Evolutionary conservation across 345 rosid genomes (phyloP), one percentile per base, ranked within the genome.

Genomic region (Mallotus nudiflorus): DNA sequence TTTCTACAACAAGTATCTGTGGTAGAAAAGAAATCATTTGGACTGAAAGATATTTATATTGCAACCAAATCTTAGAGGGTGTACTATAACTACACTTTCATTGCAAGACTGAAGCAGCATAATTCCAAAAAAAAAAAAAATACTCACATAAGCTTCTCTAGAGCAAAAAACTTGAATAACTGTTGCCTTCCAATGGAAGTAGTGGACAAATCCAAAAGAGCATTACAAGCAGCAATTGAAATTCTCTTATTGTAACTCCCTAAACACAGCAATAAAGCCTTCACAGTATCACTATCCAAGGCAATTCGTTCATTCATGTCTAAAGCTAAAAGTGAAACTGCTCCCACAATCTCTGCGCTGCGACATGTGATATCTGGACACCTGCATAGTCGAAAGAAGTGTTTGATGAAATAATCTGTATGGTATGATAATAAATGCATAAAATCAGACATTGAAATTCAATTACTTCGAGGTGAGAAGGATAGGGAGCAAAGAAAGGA

Each of bases 151-250:
- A 85, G 80, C 68, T 51, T 54, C 49, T 79, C 62, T 74, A 82
- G 65, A 53, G 85, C 85, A 16, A 79, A 83, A 58, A 71, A 74
- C 45, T 81, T 71, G 51, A 87, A 73, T 25, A 85, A 48, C 16
- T 79, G 73, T 28, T 68, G 76, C 62, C 83, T 72, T 52, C 85
- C 92, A n/a, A 73, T 22, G 27, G 55, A 77, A 68, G 86, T 78
- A 15, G 85, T 73, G 39, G 81, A 85, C 68, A 85, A 70, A 81
- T 87, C 92, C 80, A 81, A 73, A 49, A 87, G 51, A 35, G 84
- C 81, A 70, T 75, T 64, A 59, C 89, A 84, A 19, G 80, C 87
- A 57, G 81, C 83, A 63, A 59, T 11, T 45, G 77, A 70, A 63
- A 82, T 74, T 57, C 48, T 61, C 69, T 67, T 58, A 22, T 40